Conservation (phyloP, 2,329 filamentous ascomycete species). For the Ilyonectria mors-panacis region DNA sequence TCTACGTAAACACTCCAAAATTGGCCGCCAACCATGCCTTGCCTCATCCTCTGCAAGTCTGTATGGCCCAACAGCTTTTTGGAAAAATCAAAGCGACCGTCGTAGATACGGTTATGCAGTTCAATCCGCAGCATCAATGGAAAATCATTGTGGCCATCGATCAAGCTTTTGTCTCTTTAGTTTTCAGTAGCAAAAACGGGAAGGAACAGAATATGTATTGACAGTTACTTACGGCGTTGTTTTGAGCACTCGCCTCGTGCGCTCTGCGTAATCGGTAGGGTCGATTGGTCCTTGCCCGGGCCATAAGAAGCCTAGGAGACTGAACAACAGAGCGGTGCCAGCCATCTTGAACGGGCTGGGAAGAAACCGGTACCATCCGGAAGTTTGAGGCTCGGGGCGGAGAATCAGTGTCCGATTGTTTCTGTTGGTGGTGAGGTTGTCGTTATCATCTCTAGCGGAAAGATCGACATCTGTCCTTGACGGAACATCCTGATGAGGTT, state of each 20-base stretch:
- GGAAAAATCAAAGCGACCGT: conserved; percentile 31
- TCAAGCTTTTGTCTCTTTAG: conserved; percentile 31
- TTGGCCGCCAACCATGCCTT: conserved; percentile 50
- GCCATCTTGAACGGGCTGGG: conserved; percentile 22
- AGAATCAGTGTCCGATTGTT: no score
- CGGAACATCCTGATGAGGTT: no score
- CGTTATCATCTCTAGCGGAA: no score
- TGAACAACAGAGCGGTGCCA: conserved; percentile 25
- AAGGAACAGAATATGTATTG: no score
- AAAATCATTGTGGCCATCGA: conserved; percentile 53
- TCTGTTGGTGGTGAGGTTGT: no score
- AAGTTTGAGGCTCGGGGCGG: no score
- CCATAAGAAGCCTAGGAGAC: conserved; percentile 29
- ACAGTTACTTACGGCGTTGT: conserved; percentile 30
- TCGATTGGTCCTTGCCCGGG: conserved; percentile 23
- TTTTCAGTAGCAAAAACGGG: not conserved
- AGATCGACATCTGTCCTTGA: no score
- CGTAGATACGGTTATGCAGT: conserved; percentile 46
- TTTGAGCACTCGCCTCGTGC: conserved; percentile 31
- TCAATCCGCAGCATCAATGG: conserved; percentile 50
- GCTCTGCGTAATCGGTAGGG: conserved; percentile 34
- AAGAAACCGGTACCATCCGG: no score
- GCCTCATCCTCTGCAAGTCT: conserved; percentile 46
- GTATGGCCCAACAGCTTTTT: conserved; percentile 45
- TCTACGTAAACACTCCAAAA: conserved; percentile 51